Percentiles rank a stretch among this genome's conserved stretches.
phyloP scores from a whole-genome alignment of 805 yeast species.

The Yarrowia sp. region DNA sequence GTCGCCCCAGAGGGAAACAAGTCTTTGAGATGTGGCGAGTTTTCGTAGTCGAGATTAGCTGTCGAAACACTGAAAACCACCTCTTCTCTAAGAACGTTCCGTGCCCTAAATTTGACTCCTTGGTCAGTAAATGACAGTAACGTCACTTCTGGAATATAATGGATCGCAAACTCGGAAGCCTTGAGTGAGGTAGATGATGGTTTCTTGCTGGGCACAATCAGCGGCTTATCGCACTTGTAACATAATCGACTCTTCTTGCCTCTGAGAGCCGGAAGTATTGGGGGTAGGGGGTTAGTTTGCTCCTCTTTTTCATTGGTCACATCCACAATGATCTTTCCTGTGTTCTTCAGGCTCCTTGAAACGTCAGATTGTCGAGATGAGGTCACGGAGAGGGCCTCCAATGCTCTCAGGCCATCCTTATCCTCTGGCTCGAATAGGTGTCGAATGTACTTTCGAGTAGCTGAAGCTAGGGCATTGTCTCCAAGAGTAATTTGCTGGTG shows the following conservation, averaged over 20 bases:
- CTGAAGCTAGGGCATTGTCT: neutral
- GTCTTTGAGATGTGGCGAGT: neutral
- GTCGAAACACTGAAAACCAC: conserved; percentile 10
- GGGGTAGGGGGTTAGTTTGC: neutral
- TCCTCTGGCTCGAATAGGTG: neutral
- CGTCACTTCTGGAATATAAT: neutral
- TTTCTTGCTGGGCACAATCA: neutral
- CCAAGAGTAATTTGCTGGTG: neutral
- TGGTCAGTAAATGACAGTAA: neutral
- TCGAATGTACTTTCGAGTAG: conserved; percentile 9
- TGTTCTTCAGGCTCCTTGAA: neutral
- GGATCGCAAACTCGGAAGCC: neutral
- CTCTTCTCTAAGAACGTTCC: conserved; percentile 2
- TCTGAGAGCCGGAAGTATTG: neutral
- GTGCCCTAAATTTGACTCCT: neutral
- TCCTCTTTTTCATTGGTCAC: neutral
- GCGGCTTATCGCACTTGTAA: neutral
- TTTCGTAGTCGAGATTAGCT: neutral
- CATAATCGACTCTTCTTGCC: neutral
- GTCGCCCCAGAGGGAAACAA: conserved; percentile 11
- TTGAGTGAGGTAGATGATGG: conserved; percentile 1
- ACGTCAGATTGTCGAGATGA: neutral
- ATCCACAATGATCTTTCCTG: neutral
- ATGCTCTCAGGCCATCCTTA: neutral
- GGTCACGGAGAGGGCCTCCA: neutral